Conservation (phyloP, 441 rosid genomes). For the Pelargonium cotyledonis region DNA sequence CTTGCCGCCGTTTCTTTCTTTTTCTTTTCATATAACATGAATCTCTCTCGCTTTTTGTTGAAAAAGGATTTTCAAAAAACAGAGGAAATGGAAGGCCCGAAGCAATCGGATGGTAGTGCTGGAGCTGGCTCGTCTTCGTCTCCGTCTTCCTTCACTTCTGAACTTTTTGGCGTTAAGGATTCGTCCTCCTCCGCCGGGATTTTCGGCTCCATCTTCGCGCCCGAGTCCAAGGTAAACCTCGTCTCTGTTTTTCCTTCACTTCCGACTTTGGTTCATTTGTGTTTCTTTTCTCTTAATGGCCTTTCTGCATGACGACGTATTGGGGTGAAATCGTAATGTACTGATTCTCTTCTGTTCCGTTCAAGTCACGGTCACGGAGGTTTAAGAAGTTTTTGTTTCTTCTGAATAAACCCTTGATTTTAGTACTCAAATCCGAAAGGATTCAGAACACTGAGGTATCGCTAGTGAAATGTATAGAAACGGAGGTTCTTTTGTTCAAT, state of each 20-base stretch:
- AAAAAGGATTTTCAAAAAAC: background rate
- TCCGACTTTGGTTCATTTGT: background rate
- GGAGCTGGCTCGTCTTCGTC: constrained; percentile 16
- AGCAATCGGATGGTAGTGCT: constrained; percentile 27
- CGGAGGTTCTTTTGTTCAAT: too few species aligned
- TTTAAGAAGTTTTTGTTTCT: background rate
- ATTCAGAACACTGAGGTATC: too few species aligned
- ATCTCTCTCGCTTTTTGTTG: background rate
- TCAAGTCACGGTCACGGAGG: background rate
- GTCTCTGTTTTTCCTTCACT: background rate
- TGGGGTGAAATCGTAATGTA: background rate
- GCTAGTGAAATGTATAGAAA: too few species aligned
- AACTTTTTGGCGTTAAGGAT: constrained; percentile 68
- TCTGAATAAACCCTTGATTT: background rate
- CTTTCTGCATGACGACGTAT: too few species aligned
- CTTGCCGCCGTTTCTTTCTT: constrained; percentile 3
- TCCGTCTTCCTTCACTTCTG: constrained; percentile 49
- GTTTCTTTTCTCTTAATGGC: background rate
- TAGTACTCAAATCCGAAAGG: background rate
- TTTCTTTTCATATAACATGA: background rate
- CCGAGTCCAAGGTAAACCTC: constrained; percentile 45
- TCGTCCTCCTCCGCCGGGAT: constrained; percentile 51
- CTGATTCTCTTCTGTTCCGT: background rate
- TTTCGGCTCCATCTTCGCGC: constrained; percentile 59
- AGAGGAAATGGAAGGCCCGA: constrained; percentile 54